phyloP scores from a whole-genome alignment of 805 yeast genomes.

The Wickerhamiella shivajii region DNA sequence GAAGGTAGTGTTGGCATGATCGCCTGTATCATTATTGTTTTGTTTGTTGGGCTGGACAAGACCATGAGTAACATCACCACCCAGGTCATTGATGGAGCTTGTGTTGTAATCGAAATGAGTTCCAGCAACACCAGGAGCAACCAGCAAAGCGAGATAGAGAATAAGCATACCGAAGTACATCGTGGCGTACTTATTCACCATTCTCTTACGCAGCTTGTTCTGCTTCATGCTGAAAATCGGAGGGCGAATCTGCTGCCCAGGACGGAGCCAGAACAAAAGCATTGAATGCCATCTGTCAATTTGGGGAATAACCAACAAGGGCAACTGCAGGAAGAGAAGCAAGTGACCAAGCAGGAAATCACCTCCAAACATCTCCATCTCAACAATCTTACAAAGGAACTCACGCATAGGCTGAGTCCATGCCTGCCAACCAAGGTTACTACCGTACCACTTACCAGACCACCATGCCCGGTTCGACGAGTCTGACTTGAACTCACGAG shows the following conservation, averaged over 20 bases:
- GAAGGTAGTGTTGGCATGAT: constrained; percentile 26
- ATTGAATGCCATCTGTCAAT: constrained; percentile 96
- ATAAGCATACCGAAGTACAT: constrained; percentile 59
- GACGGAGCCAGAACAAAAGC: constrained; percentile 97
- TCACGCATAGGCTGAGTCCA: constrained; percentile 94
- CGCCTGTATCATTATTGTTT: constrained; percentile 63
- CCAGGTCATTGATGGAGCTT: constrained; percentile 19
- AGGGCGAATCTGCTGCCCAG: constrained; percentile 91
- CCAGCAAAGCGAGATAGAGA: constrained; percentile 60
- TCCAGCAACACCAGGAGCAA: constrained; percentile 85
- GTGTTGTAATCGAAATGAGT: constrained; percentile 32
- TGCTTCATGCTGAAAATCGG: constrained; percentile 95
- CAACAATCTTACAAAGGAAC: constrained; percentile 84
- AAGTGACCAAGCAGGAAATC: constrained; percentile 90
- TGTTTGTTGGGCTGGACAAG: constrained; percentile 81
- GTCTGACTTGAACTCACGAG: constrained; percentile 94
- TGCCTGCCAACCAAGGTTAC: constrained; percentile 86
- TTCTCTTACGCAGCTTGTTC: constrained; percentile 90
- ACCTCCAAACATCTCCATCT: constrained; percentile 89
- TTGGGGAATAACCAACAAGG: constrained; percentile 69
- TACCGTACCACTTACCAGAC: constrained; percentile 99
- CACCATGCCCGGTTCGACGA: constrained; percentile 96
- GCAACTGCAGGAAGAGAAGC: constrained; percentile 76
- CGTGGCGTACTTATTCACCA: constrained; percentile 85
- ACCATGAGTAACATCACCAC: constrained; percentile 37